phyloP scores from a whole-genome alignment of 306 rosid genomes.

The Begonia fuchsioides region DNA sequence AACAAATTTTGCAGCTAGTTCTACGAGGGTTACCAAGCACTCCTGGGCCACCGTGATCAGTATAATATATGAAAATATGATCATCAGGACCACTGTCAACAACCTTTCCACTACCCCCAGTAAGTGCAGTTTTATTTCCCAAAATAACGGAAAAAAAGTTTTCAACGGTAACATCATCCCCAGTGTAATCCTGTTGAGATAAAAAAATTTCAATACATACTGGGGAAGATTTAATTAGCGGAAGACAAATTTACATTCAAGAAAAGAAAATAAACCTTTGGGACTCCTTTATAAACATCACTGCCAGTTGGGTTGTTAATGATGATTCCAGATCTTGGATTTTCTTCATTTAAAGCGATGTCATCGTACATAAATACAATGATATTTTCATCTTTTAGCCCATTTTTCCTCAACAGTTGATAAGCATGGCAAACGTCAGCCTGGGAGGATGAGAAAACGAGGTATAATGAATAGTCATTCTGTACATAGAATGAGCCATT shows the following conservation, averaged over 20 bases:
- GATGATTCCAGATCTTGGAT: conserved; percentile 83
- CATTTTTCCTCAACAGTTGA: conserved; percentile 68
- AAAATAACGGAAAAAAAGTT: conserved; percentile 74
- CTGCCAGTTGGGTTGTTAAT: conserved; percentile 75
- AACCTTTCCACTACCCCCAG: conserved; percentile 91
- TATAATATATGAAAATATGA: conserved; percentile 70
- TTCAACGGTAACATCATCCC: conserved; percentile 47
- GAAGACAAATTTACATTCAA: background rate
- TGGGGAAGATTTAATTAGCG: conserved; percentile 5
- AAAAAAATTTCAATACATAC: conserved; percentile 4
- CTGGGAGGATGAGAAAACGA: conserved; percentile 18
- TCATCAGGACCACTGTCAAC: conserved; percentile 89
- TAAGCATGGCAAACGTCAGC: conserved; percentile 93
- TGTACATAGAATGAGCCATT: no score
- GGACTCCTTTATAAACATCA: conserved; percentile 88
- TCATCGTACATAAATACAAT: conserved; percentile 96
- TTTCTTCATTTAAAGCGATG: conserved; percentile 59
- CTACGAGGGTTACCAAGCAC: conserved; percentile 49
- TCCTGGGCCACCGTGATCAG: conserved; percentile 98
- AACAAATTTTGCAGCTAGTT: background rate
- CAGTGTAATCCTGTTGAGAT: conserved; percentile 67
- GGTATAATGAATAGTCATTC: no score
- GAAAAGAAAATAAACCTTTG: conserved; percentile 40
- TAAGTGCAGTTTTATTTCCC: conserved; percentile 66
- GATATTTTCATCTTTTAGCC: conserved; percentile 88